These are phyloP conservation scores for Pythium insidiosum DNA, from an alignment of 352 stramenopile species.

Conservation along the genomic window DNA sequence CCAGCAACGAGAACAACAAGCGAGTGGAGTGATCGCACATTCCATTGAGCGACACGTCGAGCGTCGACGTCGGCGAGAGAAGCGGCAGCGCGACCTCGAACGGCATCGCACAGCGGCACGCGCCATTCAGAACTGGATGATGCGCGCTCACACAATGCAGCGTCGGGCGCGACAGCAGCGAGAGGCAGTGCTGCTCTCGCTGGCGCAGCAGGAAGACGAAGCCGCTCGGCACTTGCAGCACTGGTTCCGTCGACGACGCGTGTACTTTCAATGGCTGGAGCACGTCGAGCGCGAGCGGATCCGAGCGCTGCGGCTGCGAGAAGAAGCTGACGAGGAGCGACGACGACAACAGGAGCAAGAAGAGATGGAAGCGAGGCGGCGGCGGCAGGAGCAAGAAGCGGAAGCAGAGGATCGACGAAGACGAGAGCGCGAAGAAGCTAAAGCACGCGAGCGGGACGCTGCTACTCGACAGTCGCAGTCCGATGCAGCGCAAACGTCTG, in stretches of 20 bases:
- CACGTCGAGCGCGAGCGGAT: constrained; percentile 8
- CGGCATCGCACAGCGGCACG: constrained; percentile 6
- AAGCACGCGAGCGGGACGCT: background rate
- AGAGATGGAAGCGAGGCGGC: background rate
- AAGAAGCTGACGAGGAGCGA: background rate
- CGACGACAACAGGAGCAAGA: background rate
- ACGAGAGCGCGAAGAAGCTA: background rate
- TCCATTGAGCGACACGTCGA: constrained; percentile 8
- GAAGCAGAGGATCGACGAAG: background rate
- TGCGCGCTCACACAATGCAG: too few species aligned
- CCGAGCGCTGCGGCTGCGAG: background rate
- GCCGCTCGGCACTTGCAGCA: too few species aligned
- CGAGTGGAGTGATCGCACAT: constrained; percentile 6
- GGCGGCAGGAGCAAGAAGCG: background rate
- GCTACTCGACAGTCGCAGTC: background rate
- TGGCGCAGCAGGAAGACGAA: too few species aligned
- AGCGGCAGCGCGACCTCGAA: background rate
- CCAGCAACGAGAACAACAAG: constrained; percentile 3
- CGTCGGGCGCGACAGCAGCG: too few species aligned
- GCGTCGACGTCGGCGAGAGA: constrained; percentile 2
- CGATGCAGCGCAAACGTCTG: background rate
- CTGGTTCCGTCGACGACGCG: constrained; percentile 5
- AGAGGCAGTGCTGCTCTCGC: too few species aligned
- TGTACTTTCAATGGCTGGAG: constrained; percentile 10
- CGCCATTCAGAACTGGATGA: constrained; percentile 39